Evolutionary conservation across 2,329 filamentous ascomycete genomes (phyloP).

Genomic region (Paramyrothecium roridum): DNA sequence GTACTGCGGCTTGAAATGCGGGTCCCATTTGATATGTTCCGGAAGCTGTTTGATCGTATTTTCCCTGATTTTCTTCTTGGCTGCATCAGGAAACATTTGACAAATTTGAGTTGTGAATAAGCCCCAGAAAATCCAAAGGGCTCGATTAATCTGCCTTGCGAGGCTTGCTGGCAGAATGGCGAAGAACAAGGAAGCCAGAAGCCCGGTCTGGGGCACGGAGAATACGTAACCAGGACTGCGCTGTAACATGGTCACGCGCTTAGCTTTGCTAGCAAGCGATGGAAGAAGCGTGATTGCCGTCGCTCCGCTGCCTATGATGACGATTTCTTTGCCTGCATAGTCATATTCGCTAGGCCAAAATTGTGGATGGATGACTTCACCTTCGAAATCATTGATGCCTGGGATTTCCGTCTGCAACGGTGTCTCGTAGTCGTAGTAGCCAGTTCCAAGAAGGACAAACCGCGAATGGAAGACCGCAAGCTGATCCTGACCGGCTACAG

Average conservation of each 20-base stretch:
- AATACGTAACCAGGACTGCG: slow-evolving; percentile 62
- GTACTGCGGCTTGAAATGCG: slow-evolving; percentile 53
- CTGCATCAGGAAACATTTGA: slow-evolving; percentile 41
- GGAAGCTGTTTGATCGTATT: slow-evolving; percentile 45
- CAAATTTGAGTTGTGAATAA: slow-evolving; percentile 43
- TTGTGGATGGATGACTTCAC: slow-evolving; percentile 61
- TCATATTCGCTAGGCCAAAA: slow-evolving; percentile 70
- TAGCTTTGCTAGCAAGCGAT: slow-evolving; percentile 53
- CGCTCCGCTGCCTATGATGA: slow-evolving; percentile 66
- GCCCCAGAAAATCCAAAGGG: slow-evolving; percentile 43
- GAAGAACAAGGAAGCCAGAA: slow-evolving; percentile 30
- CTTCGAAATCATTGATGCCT: slow-evolving; percentile 34
- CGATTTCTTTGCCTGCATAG: slow-evolving; percentile 60
- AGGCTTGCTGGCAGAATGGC: slow-evolving; percentile 38
- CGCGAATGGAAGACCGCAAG: slow-evolving; percentile 33
- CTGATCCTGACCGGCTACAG: slow-evolving; percentile 23
- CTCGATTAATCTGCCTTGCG: slow-evolving; percentile 39
- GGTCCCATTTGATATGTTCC: slow-evolving; percentile 40
- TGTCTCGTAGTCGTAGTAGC: slow-evolving; percentile 68
- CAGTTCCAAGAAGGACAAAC: slow-evolving; percentile 53
- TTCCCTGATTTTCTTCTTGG: slow-evolving; percentile 38
- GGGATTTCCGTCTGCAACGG: slow-evolving; percentile 50
- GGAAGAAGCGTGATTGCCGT: slow-evolving; percentile 66
- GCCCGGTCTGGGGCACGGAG: slow-evolving; percentile 41
- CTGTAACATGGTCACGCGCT: slow-evolving; percentile 66